Percentiles rank a stretch among this genome's conserved stretches.
Evolutionary conservation across 2,329 filamentous ascomycete genomes (phyloP).

Genomic region (Verticillium nubilum): DNA sequence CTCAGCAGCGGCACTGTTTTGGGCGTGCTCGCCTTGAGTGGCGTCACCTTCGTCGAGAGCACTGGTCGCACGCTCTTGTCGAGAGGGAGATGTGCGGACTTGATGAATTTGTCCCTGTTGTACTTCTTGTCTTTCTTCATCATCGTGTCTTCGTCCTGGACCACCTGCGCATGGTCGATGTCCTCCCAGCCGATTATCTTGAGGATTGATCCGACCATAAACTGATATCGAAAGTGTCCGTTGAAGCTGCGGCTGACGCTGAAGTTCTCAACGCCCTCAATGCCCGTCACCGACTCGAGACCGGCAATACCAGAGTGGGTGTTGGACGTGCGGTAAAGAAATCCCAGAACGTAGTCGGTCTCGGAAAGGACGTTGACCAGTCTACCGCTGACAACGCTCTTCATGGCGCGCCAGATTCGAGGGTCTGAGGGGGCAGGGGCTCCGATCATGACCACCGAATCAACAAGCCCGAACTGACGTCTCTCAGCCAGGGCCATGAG

Average conservation of each 20-base stretch:
- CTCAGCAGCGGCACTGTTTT: neutral
- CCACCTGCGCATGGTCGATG: slow-evolving; percentile 38
- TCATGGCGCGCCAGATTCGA: slow-evolving; percentile 70
- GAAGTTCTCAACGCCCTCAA: slow-evolving; percentile 62
- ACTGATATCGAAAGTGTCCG: slow-evolving; percentile 67
- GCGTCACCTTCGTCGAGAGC: slow-evolving; percentile 8
- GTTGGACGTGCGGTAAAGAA: slow-evolving; percentile 78
- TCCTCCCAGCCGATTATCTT: slow-evolving; percentile 65
- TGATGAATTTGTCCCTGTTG: slow-evolving; percentile 24
- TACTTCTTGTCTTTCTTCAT: slow-evolving; percentile 27
- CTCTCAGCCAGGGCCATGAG: slow-evolving; percentile 74
- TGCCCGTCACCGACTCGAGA: slow-evolving; percentile 65
- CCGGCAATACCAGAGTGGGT: slow-evolving; percentile 82
- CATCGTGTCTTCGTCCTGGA: slow-evolving; percentile 23
- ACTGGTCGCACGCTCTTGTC: slow-evolving; percentile 9
- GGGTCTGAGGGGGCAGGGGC: slow-evolving; percentile 69
- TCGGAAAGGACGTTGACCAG: slow-evolving; percentile 88
- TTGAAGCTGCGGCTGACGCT: slow-evolving; percentile 60
- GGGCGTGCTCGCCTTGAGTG: slow-evolving; percentile 14
- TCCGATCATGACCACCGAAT: slow-evolving; percentile 81
- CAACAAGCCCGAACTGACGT: slow-evolving; percentile 77
- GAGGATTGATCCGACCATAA: slow-evolving; percentile 61
- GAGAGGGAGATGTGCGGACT: slow-evolving; percentile 7
- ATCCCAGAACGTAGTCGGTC: slow-evolving; percentile 82
- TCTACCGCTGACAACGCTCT: slow-evolving; percentile 73